A percentile compares a stretch with the other conserved stretches of the same genome.
phyloP scores from a whole-genome alignment of 768 basidiomycete genomes.

The Pleurotus pulmonarius region DNA sequence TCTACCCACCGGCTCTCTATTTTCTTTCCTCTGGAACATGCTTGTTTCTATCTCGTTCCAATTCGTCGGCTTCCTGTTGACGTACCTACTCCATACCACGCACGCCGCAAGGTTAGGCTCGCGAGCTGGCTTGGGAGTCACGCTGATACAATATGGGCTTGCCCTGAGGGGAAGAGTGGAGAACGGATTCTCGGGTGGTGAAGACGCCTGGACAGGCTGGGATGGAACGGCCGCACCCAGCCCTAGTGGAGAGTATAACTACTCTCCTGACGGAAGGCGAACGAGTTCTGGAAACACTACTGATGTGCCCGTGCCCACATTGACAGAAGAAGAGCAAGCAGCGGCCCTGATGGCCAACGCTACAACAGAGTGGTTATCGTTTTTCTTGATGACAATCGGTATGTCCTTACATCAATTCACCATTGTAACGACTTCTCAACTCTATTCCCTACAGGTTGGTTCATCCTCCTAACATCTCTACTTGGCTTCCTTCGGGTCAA shows the following conservation, averaged over 20 bases:
- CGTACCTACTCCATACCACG: constrained; percentile 90
- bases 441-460: constrained; percentile 24
- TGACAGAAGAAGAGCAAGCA: constrained; percentile 32
- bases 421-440: neutral
- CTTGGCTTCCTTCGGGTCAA: constrained; percentile 90
- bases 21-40: constrained; percentile 89
- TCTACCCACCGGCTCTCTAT: constrained; percentile 77
- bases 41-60: constrained; percentile 96
- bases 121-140: constrained; percentile 92
- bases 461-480: constrained; percentile 80
- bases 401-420: constrained; percentile 17
- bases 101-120: constrained; percentile 93
- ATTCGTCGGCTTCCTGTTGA: constrained; percentile 90
- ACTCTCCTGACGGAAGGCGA: constrained; percentile 37
- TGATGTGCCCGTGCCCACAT: constrained; percentile 10
- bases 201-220: constrained; percentile 28
- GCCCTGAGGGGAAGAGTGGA: constrained; percentile 60
- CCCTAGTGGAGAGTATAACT: constrained; percentile 41
- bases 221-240: constrained; percentile 31
- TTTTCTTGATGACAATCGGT: constrained; percentile 90
- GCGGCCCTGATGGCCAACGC: constrained; percentile 47
- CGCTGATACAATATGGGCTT: constrained; percentile 94
- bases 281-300: constrained; percentile 11
- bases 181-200: constrained; percentile 24
- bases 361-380: constrained; percentile 92